These are phyloP conservation scores for Arachnomyces sp. DNA, from an alignment of 2,329 filamentous ascomycete species.

Conservation along the genomic window DNA sequence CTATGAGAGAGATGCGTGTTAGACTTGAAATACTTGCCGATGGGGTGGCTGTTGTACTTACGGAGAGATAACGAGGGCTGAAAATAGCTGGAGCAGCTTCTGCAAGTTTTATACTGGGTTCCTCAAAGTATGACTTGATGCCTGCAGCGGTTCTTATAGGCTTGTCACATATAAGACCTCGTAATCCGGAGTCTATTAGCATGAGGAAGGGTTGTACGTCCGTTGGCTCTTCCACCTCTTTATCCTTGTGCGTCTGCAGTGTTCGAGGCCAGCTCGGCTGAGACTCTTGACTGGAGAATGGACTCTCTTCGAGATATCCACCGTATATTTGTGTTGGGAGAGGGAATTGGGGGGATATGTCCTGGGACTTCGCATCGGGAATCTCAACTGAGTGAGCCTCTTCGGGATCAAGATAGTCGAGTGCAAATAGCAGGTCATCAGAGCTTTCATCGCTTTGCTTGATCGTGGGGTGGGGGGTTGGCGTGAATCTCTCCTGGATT, in stretches of 20 bases:
- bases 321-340: background rate
- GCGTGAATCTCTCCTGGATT: background rate
- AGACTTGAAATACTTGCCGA: background rate
- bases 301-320: slow-evolving; percentile 9
- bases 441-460: background rate
- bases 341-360: slow-evolving; percentile 1
- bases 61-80: slow-evolving; percentile 23
- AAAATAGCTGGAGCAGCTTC: slow-evolving; percentile 24
- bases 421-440: background rate
- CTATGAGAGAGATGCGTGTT: slow-evolving; percentile 14
- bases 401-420: background rate
- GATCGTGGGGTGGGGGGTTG: background rate
- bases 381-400: background rate
- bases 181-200: slow-evolving; percentile 22
- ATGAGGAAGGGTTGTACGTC: slow-evolving; percentile 4
- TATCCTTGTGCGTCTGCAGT: background rate
- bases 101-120: slow-evolving; percentile 13
- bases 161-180: slow-evolving; percentile 12
- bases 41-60: slow-evolving; percentile 8
- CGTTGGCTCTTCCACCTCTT: background rate
- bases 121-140: slow-evolving; percentile 4
- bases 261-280: background rate
- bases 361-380: background rate
- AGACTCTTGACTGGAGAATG: slow-evolving; percentile 13
- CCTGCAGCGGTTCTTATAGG: background rate